Conservation (phyloP, 352 stramenopile genomes). For the Globisporangium middletonii region DNA sequence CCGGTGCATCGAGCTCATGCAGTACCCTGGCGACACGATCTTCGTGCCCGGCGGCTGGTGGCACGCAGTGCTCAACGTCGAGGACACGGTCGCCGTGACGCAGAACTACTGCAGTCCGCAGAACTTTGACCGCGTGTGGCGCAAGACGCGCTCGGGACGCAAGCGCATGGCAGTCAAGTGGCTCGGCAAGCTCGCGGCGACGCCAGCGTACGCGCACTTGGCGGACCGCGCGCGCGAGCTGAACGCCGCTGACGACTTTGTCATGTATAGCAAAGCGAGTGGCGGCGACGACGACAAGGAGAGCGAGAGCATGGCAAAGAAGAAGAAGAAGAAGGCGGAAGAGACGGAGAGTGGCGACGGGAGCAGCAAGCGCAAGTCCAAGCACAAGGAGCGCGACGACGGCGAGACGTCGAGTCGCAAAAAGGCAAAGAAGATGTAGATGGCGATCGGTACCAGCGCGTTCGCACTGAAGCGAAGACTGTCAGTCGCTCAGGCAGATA, state of each 20-base stretch:
- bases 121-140: constrained; percentile 85
- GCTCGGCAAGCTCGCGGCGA: constrained; percentile 73
- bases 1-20: constrained; percentile 84
- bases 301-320: constrained; percentile 29
- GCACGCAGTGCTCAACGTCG: constrained; percentile 92
- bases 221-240: constrained; percentile 67
- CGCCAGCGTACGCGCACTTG: constrained; percentile 72
- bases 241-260: constrained; percentile 86
- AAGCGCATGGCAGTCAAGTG: constrained; percentile 95
- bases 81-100: constrained; percentile 89
- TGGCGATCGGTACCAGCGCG: not conserved
- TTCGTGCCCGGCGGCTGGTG: constrained; percentile 92
- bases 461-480: not conserved
- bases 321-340: constrained; percentile 21
- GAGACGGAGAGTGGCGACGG: not conserved
- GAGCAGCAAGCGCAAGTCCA: too few species aligned
- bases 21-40: constrained; percentile 87
- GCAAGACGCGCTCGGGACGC: constrained; percentile 86
- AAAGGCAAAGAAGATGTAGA: constrained; percentile 19
- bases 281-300: constrained; percentile 6
- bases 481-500: too few species aligned
- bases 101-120: constrained; percentile 91
- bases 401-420: constrained; percentile 12
- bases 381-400: not conserved
- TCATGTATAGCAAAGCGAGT: constrained; percentile 57